These are phyloP conservation scores for Stentor coeruleus DNA, from an alignment of 73 alveolate genomes.

Conservation along the genomic window DNA sequence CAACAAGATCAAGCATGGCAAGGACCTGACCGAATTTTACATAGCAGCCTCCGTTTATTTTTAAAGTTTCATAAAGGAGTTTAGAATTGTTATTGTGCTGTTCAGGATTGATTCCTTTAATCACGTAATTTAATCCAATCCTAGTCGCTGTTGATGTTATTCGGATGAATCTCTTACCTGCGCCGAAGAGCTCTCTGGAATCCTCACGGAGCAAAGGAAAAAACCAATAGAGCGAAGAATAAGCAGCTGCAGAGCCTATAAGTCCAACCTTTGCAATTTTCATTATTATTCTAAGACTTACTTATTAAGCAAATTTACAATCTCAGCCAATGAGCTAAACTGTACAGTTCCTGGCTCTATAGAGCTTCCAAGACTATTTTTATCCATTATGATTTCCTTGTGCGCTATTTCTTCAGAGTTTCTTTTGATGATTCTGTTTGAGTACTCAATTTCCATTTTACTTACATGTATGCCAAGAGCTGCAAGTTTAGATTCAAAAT, in stretches of 20 bases:
- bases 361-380: background rate
- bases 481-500: slow-evolving; percentile 12
- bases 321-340: background rate
- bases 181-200: background rate
- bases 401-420: background rate
- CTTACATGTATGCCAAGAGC: background rate
- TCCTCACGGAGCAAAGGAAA: slow-evolving; percentile 23
- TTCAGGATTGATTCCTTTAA: slow-evolving; percentile 35
- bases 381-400: background rate
- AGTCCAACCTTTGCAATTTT: background rate
- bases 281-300: no score
- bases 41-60: slow-evolving; percentile 63
- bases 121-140: slow-evolving; percentile 22
- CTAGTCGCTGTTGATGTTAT: slow-evolving; percentile 6
- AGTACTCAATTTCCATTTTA: background rate
- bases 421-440: background rate
- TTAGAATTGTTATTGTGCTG: slow-evolving; percentile 30
- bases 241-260: background rate
- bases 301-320: background rate
- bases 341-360: background rate
- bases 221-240: background rate
- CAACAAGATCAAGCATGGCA: slow-evolving; percentile 49
- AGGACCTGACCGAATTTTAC: slow-evolving; percentile 70
- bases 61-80: slow-evolving; percentile 39
- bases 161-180: background rate